These are phyloP conservation scores for Termitomyces sp. DNA, from an alignment of 768 basidiomycete genomes.

Conservation along the genomic window DNA sequence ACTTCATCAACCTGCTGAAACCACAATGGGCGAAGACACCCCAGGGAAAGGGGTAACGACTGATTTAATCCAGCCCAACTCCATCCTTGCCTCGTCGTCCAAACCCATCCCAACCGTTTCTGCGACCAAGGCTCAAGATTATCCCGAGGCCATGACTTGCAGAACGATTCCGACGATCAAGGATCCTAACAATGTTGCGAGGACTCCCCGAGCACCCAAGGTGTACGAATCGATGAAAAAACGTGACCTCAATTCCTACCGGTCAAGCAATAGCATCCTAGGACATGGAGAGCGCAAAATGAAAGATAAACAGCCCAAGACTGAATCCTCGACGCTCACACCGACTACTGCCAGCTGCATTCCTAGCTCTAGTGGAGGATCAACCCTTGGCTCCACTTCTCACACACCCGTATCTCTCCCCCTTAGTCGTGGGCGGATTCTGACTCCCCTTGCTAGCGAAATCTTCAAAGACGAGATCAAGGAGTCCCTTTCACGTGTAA, in stretches of 20 bases:
- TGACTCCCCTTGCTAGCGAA: slow-evolving; percentile 15
- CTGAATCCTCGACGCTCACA: slow-evolving; percentile 4
- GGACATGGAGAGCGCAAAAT: slow-evolving; percentile 21
- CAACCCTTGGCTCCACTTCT: neutral
- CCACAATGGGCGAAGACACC: neutral
- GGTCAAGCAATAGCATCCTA: slow-evolving; percentile 8
- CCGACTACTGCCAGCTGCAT: neutral
- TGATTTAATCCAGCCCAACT: slow-evolving; percentile 5
- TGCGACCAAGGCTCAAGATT: slow-evolving; percentile 19
- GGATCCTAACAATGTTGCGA: neutral
- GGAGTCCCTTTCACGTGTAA: slow-evolving; percentile 3
- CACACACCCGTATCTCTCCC: neutral
- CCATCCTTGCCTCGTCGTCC: slow-evolving; percentile 35
- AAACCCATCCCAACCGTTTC: slow-evolving; percentile 30
- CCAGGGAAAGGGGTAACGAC: neutral
- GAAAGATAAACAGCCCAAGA: slow-evolving; percentile 22
- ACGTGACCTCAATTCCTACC: neutral
- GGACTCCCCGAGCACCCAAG: neutral
- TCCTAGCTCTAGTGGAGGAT: neutral
- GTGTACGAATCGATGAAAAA: neutral
- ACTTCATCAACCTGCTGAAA: neutral
- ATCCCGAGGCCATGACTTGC: slow-evolving; percentile 28
- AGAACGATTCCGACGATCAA: slow-evolving; percentile 17
- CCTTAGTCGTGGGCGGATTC: neutral
- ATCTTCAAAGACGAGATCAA: slow-evolving; percentile 15